Base-by-base conservation (phyloP, 768 basidiomycete species). In the Calocybe gangraenosa region DNA sequence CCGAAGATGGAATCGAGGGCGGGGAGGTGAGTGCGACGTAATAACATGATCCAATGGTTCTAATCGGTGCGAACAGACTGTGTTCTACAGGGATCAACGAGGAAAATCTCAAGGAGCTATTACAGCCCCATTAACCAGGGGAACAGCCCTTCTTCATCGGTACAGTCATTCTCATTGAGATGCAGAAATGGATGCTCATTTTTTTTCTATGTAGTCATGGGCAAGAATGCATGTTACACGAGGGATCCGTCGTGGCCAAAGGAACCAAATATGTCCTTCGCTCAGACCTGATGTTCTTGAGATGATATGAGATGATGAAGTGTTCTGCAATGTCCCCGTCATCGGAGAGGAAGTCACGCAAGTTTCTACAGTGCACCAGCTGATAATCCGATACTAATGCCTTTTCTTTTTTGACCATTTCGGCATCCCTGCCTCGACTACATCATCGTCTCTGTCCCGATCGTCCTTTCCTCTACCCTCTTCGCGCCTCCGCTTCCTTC, bases 381-480 rank as follows among this genome's bases (percentile, higher is more conserved):
- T 28, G 25, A 28, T 28, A 28, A 58, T 49, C 36, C 23, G 17
- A n/a, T n/a, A 20, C 48, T 73, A 68, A 21, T 70, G 65, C 62
- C 75, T 86, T 13, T 57, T 59, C 49, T 63, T 70, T 59, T 75
- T 84, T 68, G 78, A 82, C 46, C 69, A 67, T 34, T 57, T 66
- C 13, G 91, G 89, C 78, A 95, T 82, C 1, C 92, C 94, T 36
- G 89, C 92, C 65, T 97, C 88, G 7, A 91, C 81, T 15, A 83
- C 73, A 67, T 97, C 95, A 58, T 99, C 95, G 53, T 97, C 95
- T 49, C 92, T 71, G 66, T 96, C 94, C 59, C 77, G 75, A 42
- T 91, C 86, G 58, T 92, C 93, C 47, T 69, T 72, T 15, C 75
- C 74, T 9, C 69, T 66, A 37, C 67, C 65, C 9, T 62, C 65